Evolutionary conservation across 2,329 filamentous ascomycete genomes (phyloP).

Genomic region (Diplocarpon rosae): DNA sequence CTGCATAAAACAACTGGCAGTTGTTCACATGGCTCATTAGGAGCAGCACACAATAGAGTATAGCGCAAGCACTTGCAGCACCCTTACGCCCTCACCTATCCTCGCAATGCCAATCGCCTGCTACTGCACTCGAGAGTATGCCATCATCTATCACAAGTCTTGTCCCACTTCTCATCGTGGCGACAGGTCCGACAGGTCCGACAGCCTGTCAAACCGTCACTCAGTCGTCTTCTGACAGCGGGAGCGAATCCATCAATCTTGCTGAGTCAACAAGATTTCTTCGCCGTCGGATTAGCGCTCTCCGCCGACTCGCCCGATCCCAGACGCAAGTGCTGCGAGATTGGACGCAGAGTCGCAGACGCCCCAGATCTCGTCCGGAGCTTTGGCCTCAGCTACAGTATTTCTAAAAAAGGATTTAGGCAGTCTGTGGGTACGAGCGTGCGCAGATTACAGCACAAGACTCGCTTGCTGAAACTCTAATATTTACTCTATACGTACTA

Average conservation of each 20-base stretch:
- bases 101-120: no score
- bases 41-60: no score
- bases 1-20: background rate
- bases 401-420: no score
- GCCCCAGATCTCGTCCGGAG: constrained; percentile 7
- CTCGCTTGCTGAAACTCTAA: background rate
- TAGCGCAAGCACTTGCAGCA: no score
- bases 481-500: background rate
- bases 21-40: background rate
- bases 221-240: no score
- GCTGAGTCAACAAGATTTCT: constrained; percentile 13
- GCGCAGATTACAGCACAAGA: background rate
- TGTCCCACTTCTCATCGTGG: no score
- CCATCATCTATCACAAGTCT: no score
- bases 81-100: no score
- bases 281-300: constrained; percentile 3
- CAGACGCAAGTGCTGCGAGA: constrained; percentile 13
- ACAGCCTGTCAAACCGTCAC: no score
- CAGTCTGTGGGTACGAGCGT: constrained; percentile 1
- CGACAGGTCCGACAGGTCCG: no score
- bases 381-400: constrained; percentile 4
- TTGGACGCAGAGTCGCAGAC: constrained; percentile 9
- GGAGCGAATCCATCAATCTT: no score
- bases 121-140: no score
- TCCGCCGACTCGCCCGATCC: constrained; percentile 4